phyloP scores from a whole-genome alignment of 2,329 filamentous ascomycete genomes.

The Cladophialophora carrionii region DNA sequence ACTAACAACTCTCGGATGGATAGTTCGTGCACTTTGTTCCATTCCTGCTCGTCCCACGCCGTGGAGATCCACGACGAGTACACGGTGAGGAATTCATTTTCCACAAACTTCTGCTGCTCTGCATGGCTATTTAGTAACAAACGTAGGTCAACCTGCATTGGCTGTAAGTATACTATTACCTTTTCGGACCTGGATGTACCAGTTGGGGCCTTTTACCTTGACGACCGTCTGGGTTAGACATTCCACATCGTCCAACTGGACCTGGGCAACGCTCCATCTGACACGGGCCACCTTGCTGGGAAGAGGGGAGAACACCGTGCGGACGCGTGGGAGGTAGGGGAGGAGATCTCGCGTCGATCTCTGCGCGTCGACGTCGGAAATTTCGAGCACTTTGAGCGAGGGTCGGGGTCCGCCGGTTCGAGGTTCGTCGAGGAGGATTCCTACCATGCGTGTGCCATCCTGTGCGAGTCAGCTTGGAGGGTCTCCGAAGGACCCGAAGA shows the following conservation, averaged over 20 bases:
- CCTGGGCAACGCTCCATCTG: constrained; percentile 66
- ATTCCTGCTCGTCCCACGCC: constrained; percentile 82
- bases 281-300: constrained; percentile 70
- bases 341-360: constrained; percentile 82
- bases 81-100: constrained; percentile 69
- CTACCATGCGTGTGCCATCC: constrained; percentile 80
- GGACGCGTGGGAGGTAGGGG: constrained; percentile 75
- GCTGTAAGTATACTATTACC: constrained; percentile 43
- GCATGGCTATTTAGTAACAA: constrained; percentile 46
- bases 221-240: constrained; percentile 74
- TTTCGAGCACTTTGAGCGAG: constrained; percentile 75
- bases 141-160: constrained; percentile 44
- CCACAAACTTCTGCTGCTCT: constrained; percentile 62
- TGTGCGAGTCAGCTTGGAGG: constrained; percentile 43
- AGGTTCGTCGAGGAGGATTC: constrained; percentile 78
- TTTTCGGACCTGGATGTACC: constrained; percentile 55
- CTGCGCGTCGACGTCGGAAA: constrained; percentile 68
- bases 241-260: constrained; percentile 78
- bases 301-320: constrained; percentile 67
- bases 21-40: constrained; percentile 77
- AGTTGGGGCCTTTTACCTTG: constrained; percentile 55
- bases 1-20: constrained; percentile 77
- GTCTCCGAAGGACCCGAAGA: background rate
- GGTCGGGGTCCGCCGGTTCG: constrained; percentile 65
- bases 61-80: constrained; percentile 74